Evolutionary conservation across 768 basidiomycete genomes (phyloP).

Genomic region (Hysterangium stoloniferum): DNA sequence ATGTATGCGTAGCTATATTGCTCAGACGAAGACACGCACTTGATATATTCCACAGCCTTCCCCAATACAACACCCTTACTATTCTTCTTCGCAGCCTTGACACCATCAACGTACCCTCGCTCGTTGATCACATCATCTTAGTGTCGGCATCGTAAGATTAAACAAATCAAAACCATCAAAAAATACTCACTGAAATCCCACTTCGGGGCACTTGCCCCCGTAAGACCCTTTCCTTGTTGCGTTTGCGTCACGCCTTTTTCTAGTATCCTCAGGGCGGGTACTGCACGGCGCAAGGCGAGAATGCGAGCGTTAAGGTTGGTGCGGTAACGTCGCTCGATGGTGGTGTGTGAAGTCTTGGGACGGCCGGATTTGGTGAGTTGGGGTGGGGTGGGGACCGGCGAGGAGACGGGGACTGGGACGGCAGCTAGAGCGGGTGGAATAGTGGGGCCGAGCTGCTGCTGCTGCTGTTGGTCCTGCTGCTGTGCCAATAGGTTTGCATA

Average conservation of each 20-base stretch:
- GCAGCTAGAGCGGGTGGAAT: slow-evolving; percentile 5
- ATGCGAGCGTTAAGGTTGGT: slow-evolving; percentile 87
- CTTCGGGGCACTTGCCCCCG: slow-evolving; percentile 24
- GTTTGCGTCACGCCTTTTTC: slow-evolving; percentile 39
- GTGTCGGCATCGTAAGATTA: neutral
- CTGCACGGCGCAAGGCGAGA: slow-evolving; percentile 68
- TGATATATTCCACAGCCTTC: slow-evolving; percentile 86
- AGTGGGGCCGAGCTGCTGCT: slow-evolving; percentile 13
- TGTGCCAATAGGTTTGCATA: neutral
- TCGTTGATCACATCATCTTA: slow-evolving; percentile 59
- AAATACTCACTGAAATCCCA: slow-evolving; percentile 13
- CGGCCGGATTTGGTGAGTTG: slow-evolving; percentile 26
- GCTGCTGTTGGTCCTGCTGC: slow-evolving; percentile 7
- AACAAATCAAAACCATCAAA: neutral
- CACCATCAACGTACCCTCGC: slow-evolving; percentile 85
- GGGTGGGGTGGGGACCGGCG: slow-evolving; percentile 12
- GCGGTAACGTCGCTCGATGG: slow-evolving; percentile 82
- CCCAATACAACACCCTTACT: slow-evolving; percentile 87
- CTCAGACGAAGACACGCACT: slow-evolving; percentile 28
- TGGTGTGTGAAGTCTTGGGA: slow-evolving; percentile 85
- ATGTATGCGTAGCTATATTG: slow-evolving; percentile 3
- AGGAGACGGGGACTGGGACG: slow-evolving; percentile 13
- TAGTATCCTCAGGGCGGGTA: slow-evolving; percentile 75
- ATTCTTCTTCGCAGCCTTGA: slow-evolving; percentile 84
- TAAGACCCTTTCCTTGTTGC: slow-evolving; percentile 38